Base-by-base conservation (phyloP, 2,329 filamentous ascomycete species). In the Cladosporium cucumerinum region DNA sequence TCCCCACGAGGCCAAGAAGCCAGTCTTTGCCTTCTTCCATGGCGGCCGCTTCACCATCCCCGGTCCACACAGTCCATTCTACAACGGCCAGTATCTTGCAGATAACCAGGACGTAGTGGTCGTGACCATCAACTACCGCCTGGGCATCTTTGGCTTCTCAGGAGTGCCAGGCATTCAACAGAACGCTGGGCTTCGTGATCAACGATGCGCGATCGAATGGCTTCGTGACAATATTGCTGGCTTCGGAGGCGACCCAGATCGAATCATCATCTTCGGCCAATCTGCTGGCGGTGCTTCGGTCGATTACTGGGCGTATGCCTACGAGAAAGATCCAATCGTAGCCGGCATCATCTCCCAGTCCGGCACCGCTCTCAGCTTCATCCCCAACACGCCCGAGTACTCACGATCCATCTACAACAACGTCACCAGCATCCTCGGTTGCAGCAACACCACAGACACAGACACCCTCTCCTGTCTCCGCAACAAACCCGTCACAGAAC, bases 101-200 rank as follows among this genome's bases (percentile, higher is more conserved):
- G 75, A 73, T 32, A 71, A 75, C 10, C 74, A 78, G 63, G 77
- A 79, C 32, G 71, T 79, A 10, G 69, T 82, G 5, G 74, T 81
- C 0, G 78, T 81, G 2, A 77, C 77, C 0, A 73, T 80, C 66
- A 81, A 81, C 69, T 79, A 79, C 67, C 75, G 78, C 6, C 11
- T 78, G 26, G 78, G 77, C 61, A 77, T 81, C 58, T 79, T 81
- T 62, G 79, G 79, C 6, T 81, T 79, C 65, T 74, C 77, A 0
- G 73, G 74, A 7, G 76, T 76, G 14, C 71, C 73, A 5, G 75
- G 72, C 12, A 46, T 76, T 8, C 64, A 73, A 18, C 73, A 78
- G 52, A 86, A 86, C 64, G 70, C 83, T 2, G 85, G 82, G 1
- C 72, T 86, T 11, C 76, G 80, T 4, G 85, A 88, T 69, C 84